Evolutionary conservation across 169 alveolate species (phyloP), one percentile per base, ranked within the genome.

Genomic region (Toxoplasma gondii): DNA sequence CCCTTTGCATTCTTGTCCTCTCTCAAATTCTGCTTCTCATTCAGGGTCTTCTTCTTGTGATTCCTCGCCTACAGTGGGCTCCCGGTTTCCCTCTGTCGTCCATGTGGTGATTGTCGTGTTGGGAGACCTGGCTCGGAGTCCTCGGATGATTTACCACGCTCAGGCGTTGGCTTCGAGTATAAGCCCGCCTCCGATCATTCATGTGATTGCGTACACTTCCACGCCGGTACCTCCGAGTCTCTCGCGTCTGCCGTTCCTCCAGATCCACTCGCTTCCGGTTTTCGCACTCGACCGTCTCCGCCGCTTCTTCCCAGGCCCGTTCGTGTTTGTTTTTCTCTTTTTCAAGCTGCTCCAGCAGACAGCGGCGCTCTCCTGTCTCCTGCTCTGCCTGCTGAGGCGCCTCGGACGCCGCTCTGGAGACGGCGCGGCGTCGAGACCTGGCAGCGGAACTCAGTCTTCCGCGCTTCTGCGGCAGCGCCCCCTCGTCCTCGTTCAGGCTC

Each of bases 401-500:
- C 64, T 19, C 1, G 1, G 34, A 16, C 67, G 44, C 12, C 49
- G 1, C 41, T 7, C 67, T 41, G 69, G 29, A 2, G n/a, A 64
- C 67, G 38, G 67, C 67, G 64, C 64, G 74, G 22, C 24, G 74
- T 4, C 58, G 58, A n/a, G n/a, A n/a, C n/a, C n/a, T n/a, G n/a
- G n/a, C n/a, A n/a, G n/a, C n/a, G n/a, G n/a, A n/a, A n/a, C n/a
- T n/a, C n/a, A 69, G 24, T 29, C 5, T 9, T 29, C 31, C 41
- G 41, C 5, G 7, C 81, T n/a, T n/a, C 81, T 5, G 81, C 84
- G 45, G 43, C 84, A 44, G 39, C 84, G 94, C 49, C 93, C 94
- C 86, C 96, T 96, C 82, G 93, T 98, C 87, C 88, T 98, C 5
- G 86, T 97, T 81, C 98, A 98, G 95, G 97, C 97, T 95, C 99